Percentiles rank a stretch among this genome's conserved stretches.
Conservation (phyloP, 352 stramenopile species). For the Aphanomyces invadans region DNA sequence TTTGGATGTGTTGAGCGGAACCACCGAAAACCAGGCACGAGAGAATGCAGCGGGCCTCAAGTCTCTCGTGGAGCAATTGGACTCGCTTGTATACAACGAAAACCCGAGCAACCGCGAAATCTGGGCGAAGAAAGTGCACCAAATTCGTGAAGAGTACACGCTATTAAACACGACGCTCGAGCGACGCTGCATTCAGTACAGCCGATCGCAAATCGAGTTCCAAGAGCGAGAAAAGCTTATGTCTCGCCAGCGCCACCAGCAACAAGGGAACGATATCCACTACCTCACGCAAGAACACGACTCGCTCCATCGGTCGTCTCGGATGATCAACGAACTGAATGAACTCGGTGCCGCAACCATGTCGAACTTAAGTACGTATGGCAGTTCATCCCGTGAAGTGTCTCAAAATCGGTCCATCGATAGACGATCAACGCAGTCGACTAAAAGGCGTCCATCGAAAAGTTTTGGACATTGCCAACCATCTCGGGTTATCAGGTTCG, state of each 20-base stretch:
- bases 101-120: constrained; percentile 51
- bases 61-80: constrained; percentile 72
- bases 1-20: constrained; percentile 41
- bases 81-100: constrained; percentile 53
- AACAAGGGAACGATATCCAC: constrained; percentile 7
- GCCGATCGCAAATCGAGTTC: constrained; percentile 52
- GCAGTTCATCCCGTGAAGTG: no score
- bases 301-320: constrained; percentile 62
- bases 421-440: not conserved
- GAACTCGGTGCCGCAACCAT: constrained; percentile 63
- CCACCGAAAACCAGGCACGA: constrained; percentile 59
- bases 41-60: constrained; percentile 63
- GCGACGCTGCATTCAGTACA: constrained; percentile 68
- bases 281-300: constrained; percentile 52
- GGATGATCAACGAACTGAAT: constrained; percentile 76
- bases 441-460: constrained; percentile 62
- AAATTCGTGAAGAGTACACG: constrained; percentile 65
- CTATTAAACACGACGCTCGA: constrained; percentile 57
- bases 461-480: constrained; percentile 75
- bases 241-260: constrained; percentile 31
- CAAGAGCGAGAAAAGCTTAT: constrained; percentile 70
- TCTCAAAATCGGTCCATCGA: no score
- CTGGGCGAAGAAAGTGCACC: constrained; percentile 74
- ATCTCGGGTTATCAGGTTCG: constrained; percentile 71
- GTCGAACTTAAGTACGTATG: constrained; percentile 47